Evolutionary conservation across 2,329 filamentous ascomycete species (phyloP), one percentile per base, ranked within the genome.

Genomic region (Domatiomyces globalis): DNA sequence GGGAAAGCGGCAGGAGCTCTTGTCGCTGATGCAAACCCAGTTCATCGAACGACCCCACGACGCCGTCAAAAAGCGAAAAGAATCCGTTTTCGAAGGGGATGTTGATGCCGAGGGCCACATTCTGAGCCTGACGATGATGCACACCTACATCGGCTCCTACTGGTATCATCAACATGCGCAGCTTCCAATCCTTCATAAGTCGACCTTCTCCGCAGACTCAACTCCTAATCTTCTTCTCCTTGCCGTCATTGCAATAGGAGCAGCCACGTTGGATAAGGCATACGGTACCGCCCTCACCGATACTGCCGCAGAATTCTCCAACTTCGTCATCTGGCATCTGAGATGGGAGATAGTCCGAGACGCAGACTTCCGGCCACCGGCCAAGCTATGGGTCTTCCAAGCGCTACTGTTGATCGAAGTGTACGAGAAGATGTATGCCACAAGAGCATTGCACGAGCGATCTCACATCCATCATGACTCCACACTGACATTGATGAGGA

Each of bases 361-460:
- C 63, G 75, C 78, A 12, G 87, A 89, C 67, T 95, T 94, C 68
- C 77, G 87, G 17, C 89, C 92, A 1, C 90, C 92, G 0, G 90
- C 90, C 7, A 95, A 94, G 67, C 71, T 98, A 6, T 98, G 90
- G 90, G 80, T 95, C 0, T 96, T 96, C 69, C 92, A 96, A 65
- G 83, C 90, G 1, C 71, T 96, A 49, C 73, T 96, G 4, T 75
- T 96, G 4, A 75, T 96, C 10, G 92, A 98, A 65, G 72, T 95
- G 0, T 96, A 94, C 62, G 92, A 98, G 70, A 98, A 98, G 73
- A 92, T 95, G 85, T 96, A 90, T 66, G 92, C 88, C 42, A 95
- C 90, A 0, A 79, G 89, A 57, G 83, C 87, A 53, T 73, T 96
- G 29, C 92, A 98, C 66, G 92, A 98, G 68, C 78, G 92, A 58